Base-by-base conservation (phyloP, 1,139 yeast genomes). In the Scheffersomyces lignicola region DNA sequence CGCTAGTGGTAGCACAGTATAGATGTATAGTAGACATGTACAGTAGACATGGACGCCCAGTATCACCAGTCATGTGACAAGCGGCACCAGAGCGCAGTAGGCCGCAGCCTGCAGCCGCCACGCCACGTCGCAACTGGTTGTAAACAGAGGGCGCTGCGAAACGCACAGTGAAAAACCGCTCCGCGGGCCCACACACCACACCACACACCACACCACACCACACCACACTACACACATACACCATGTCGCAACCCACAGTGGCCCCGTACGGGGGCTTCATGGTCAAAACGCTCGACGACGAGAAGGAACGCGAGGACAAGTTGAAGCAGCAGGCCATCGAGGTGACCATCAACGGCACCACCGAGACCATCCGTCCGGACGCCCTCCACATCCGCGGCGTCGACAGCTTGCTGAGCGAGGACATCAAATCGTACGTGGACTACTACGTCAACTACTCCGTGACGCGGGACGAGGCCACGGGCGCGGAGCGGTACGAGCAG, bases 361-460 rank as follows among this genome's bases (percentile, higher is more conserved):
- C 58, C 7, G 62, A 64, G 41, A 49, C 47, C 2, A 35, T 61
- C 18, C 46, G 79, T 33, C 75, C 77, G 7, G 79, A 76, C 32
- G 75, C 84, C 0, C 44, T 84, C 17, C 67, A 62, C 37, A 42
- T 84, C 3, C 54, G 62, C 33, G 94, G 94, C 13, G 92, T 84
- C 2, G 88, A 84, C 44, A 78, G 73, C 34, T 62, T 84, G 41
- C 75, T 84, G 27, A 81, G 88, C 2, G 69, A 73, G 31, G 84
- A 82, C 38, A 76, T 84, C 42, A 78, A 79, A 49, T 58, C 68
- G 12, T 83, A 70, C 49, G 57, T 82, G 12, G 76, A 76, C 36
- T 58, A 62, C 37, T 73, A 76, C 48, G 50, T 79, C 33, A 76
- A 76, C 45, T 66, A 61, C 40, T 49, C 32, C 10, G 32, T 26